Evolutionary conservation across 2,329 filamentous ascomycete genomes (phyloP).

Genomic region (Thielaviopsis ethacetica): DNA sequence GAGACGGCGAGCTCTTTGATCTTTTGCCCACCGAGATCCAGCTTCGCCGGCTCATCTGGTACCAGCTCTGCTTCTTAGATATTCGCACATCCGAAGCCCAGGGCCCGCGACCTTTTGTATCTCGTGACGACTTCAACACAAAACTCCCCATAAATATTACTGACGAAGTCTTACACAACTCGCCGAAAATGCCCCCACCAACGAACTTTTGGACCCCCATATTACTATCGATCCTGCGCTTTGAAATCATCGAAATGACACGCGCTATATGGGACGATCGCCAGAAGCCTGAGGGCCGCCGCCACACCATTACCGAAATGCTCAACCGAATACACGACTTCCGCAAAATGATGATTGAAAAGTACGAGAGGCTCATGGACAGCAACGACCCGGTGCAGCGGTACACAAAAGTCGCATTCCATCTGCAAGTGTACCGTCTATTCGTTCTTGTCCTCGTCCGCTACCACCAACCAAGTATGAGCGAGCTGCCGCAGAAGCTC

Average conservation of each 20-base stretch:
- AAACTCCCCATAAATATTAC: conserved; percentile 55
- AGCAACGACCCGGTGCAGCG: conserved; percentile 43
- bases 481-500: conserved; percentile 43
- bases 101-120: conserved; percentile 53
- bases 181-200: conserved; percentile 22
- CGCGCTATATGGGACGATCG: conserved; percentile 55
- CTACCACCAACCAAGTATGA: conserved; percentile 36
- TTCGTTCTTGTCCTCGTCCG: conserved; percentile 53
- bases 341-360: conserved; percentile 44
- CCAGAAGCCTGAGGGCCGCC: conserved; percentile 43
- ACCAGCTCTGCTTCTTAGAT: conserved; percentile 63
- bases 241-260: conserved; percentile 59
- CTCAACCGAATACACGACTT: conserved; percentile 55
- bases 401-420: conserved; percentile 47
- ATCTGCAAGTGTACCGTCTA: conserved; percentile 44
- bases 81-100: conserved; percentile 59
- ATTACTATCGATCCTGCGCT: conserved; percentile 50
- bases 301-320: conserved; percentile 44
- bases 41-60: conserved; percentile 56
- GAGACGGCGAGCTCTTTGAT: conserved; percentile 51
- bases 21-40: conserved; percentile 53
- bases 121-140: conserved; percentile 61
- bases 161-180: conserved; percentile 41
- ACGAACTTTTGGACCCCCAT: conserved; percentile 46
- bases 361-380: conserved; percentile 48